phyloP scores from a whole-genome alignment of 768 basidiomycete genomes.

The Boletales sp. region DNA sequence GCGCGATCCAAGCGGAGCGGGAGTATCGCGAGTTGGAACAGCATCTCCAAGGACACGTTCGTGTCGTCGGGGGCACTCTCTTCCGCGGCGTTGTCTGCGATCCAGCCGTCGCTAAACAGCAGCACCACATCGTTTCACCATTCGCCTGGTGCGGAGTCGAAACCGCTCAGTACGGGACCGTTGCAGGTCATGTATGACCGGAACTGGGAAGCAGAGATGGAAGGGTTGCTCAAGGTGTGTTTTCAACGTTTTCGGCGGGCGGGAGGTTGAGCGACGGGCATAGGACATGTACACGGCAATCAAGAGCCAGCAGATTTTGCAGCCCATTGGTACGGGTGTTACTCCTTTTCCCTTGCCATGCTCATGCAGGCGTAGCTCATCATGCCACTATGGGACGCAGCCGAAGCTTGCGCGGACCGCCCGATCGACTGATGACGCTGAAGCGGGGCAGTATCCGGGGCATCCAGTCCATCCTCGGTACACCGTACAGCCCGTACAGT shows the following conservation, averaged over 20 bases:
- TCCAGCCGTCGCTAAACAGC: conserved; percentile 46
- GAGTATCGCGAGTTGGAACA: conserved; percentile 83
- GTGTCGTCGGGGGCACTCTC: conserved; percentile 37
- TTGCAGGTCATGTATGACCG: conserved; percentile 51
- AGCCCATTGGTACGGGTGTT: conserved; percentile 55
- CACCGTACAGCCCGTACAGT: conserved; percentile 78
- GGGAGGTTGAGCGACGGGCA: not conserved
- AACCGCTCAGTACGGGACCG: conserved; percentile 27
- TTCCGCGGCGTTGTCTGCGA: conserved; percentile 30
- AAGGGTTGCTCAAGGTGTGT: conserved; percentile 73
- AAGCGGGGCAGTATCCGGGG: conserved; percentile 94
- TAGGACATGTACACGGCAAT: conserved; percentile 95
- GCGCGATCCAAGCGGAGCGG: conserved; percentile 71
- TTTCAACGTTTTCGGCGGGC: not conserved
- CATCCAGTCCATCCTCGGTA: conserved; percentile 70
- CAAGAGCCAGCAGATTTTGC: conserved; percentile 86
- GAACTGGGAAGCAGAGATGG: conserved; percentile 85
- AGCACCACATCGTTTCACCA: conserved; percentile 65
- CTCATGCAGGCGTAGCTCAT: conserved; percentile 43
- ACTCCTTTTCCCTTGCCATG: conserved; percentile 45
- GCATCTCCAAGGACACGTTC: conserved; percentile 61
- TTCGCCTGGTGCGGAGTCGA: conserved; percentile 41
- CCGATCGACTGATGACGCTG: conserved; percentile 69
- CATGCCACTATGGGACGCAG: conserved; percentile 49
- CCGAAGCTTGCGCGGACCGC: conserved; percentile 66